Evolutionary conservation across 768 basidiomycete species (phyloP).

Genomic region (Strobilomyces echinocephalus): DNA sequence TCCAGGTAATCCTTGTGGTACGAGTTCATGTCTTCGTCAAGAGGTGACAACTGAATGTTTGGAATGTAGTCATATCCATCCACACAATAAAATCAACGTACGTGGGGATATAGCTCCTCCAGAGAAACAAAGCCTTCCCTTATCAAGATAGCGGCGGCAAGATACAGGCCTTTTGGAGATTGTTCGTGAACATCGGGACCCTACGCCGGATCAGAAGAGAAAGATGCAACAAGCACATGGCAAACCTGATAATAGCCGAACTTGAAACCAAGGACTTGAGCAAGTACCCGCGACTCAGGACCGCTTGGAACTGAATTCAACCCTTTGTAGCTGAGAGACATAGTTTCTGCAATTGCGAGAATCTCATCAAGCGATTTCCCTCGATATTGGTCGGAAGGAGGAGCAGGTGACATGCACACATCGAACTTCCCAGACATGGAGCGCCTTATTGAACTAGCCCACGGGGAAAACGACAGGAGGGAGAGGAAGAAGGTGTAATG

Average conservation of each 20-base stretch:
- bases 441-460: slow-evolving; percentile 55
- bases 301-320: slow-evolving; percentile 16
- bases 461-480: slow-evolving; percentile 81
- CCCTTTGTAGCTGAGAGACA: slow-evolving; percentile 3
- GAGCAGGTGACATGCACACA: slow-evolving; percentile 36
- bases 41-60: slow-evolving; percentile 58
- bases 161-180: slow-evolving; percentile 68
- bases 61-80: slow-evolving; percentile 4
- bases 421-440: slow-evolving; percentile 23
- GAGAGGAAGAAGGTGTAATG: slow-evolving; percentile 89
- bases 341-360: slow-evolving; percentile 47
- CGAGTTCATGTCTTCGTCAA: slow-evolving; percentile 70
- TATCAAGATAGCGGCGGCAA: slow-evolving; percentile 82
- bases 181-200: slow-evolving; percentile 53
- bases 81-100: slow-evolving; percentile 34
- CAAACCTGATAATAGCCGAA: slow-evolving; percentile 85
- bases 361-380: slow-evolving; percentile 68
- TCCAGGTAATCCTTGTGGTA: slow-evolving; percentile 62
- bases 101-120: slow-evolving; percentile 91
- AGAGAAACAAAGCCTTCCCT: slow-evolving; percentile 84
- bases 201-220: slow-evolving; percentile 32
- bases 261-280: slow-evolving; percentile 98
- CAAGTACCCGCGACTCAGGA: slow-evolving; percentile 56
- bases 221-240: slow-evolving; percentile 1
- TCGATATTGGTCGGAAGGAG: slow-evolving; percentile 40